Base-by-base conservation (phyloP, 495 filamentous ascomycete genomes). In the Rostrohypoxylon terebratum region DNA sequence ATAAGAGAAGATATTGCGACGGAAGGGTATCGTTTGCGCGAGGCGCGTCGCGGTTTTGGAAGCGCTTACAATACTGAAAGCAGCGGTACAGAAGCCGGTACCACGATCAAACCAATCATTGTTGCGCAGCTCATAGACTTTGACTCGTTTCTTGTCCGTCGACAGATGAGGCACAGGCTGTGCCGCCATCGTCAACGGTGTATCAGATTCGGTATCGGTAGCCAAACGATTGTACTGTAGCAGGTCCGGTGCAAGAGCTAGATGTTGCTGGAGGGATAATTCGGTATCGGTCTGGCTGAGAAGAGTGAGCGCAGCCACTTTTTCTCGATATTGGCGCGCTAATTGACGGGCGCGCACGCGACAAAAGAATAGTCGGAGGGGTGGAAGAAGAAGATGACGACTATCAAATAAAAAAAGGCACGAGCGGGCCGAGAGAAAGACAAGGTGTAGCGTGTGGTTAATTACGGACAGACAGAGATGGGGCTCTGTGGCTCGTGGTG, bases 71-170 rank as follows among this genome's bases (percentile, higher is more conserved):
- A 90, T 87, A 55, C 90, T 81, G 66, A 92, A 88, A 71, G 88
- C 87, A 23, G 93, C 94, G 23, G 87, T 92, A 80, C 96, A 99
- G 81, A 98, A 98, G 50, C 96, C 96, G 18, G 96, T 99, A 58
- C 96, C 96, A 68, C 96, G 87, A 83, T 99, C 96, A 79, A 94
- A 97, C 96, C 96, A 99, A 87, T 99, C 96, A 87, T 96, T 97
- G 82, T 97, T 93, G 75, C 91, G 93, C 70, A 99, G 87, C 83
- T 99, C 96, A 81, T 99, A 99, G 74, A 99, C 96, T 86, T 99
- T 99, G 75, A 99, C 96, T 85, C 96, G 92, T 86, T 94, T 97
- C 87, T 92, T 93, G 82, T 94, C 93, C 84, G 91, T 90, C 77
- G 91, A 88, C 81, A 91, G 90, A 86, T 88, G 87, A 85, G 88